These are phyloP conservation scores for Breviolum minutum DNA, from an alignment of 73 alveolate genomes.

Conservation along the genomic window DNA sequence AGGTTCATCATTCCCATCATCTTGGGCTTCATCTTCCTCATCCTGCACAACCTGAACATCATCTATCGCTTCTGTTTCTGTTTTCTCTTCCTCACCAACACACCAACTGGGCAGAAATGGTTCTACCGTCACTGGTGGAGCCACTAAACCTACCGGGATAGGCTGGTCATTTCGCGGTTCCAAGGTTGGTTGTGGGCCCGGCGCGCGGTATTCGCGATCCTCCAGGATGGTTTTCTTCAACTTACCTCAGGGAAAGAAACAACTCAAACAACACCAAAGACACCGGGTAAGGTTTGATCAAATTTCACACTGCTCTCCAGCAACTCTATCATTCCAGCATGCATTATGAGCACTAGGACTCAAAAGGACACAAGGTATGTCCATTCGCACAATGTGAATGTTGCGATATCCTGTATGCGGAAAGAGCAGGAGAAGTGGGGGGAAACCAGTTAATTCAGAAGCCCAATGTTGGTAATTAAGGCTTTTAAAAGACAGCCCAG, in stretches of 20 bases:
- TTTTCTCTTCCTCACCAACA: background rate
- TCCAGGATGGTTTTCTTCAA: conserved; percentile 83
- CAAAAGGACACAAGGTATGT: no score
- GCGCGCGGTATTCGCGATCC: conserved; percentile 71
- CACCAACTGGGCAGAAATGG: conserved; percentile 52
- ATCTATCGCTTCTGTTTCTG: background rate
- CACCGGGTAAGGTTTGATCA: no score
- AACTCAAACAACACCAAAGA: no score
- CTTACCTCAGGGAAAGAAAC: background rate
- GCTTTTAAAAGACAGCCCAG: no score
- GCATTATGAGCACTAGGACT: no score
- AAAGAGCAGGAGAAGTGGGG: no score
- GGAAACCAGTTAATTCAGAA: no score
- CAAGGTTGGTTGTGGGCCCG: background rate
- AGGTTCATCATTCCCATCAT: background rate
- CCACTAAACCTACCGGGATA: conserved; percentile 14
- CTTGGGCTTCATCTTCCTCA: background rate
- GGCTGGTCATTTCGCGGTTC: background rate
- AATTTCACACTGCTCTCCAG: no score
- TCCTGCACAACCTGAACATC: background rate
- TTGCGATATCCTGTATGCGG: no score
- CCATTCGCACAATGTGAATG: no score
- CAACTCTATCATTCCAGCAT: no score
- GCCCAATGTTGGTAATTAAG: no score
- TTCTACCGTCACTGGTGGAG: conserved; percentile 11